Base-by-base conservation (phyloP, 768 basidiomycete genomes). In the Naganishia vaughanmartiniae region DNA sequence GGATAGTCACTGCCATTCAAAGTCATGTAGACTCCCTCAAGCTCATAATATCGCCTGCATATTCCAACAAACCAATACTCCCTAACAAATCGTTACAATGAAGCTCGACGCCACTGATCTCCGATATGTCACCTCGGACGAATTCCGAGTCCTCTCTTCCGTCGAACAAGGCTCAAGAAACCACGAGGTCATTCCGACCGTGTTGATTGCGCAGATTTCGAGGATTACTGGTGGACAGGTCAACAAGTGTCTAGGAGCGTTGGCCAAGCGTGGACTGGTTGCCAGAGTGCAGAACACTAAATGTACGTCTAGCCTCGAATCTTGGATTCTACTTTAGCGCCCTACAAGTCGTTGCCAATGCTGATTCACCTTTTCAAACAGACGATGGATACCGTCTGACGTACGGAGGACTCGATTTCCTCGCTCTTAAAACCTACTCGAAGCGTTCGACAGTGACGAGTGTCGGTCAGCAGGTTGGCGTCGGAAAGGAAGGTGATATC, bases 151-250 rank as follows among this genome's bases (percentile, higher is more conserved):
- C n/a, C 84, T 99, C 31, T 51, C 33, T 30, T 76, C 97, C 94
- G 91, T 91, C 42, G 96, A 99, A 83, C 92, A 95, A 86, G 96
- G 95, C 24, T 93, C 91, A 4, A 96, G 96, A 84, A 98, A 98
- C 79, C 96, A 99, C 77, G 91, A 98, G 81, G 86, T 96, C 45
- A 94, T 99, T 17, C 96, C 96, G 2, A 88, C 90, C 10, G 82
- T 86, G 0, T 87, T 98, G 74, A 91, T 98, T 72, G 89, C 90
- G 4, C 92, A 95, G 81, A 90, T 98, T 53, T 93, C 93, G 3
- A 91, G 92, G n/a, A 84, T 97, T 54, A 85, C 93, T 42, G 89
- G 89, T 70, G 96, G 96, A 55, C 93, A 93, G 5, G 90, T 95
- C 56, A 95, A 93, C 84, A 99, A 97, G 81, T 83, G 90, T 54